Percentiles rank a stretch among this genome's conserved stretches.
Conservation (phyloP, 345 rosid genomes). For the Sonneratia caseolaris region DNA sequence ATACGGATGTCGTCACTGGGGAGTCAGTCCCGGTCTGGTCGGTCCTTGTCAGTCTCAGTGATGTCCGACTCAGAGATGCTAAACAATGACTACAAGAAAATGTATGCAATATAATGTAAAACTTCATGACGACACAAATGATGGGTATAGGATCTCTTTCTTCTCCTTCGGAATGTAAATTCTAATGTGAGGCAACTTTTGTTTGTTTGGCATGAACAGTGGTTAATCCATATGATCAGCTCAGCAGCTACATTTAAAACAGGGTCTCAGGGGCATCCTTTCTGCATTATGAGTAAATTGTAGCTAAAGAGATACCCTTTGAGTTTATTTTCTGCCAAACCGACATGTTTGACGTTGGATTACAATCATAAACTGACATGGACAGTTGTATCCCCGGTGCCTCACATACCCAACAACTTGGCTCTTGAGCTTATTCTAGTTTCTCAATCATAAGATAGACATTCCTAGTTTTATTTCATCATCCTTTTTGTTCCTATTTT, state of each 20-base stretch:
- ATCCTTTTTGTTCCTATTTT: too few species aligned
- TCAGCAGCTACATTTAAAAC: background rate
- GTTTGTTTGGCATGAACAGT: background rate
- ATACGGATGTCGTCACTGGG: slow-evolving; percentile 47
- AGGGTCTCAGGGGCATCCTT: background rate
- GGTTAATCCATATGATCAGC: background rate
- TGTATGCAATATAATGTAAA: slow-evolving; percentile 55
- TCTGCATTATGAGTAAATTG: background rate
- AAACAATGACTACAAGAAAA: slow-evolving; percentile 51
- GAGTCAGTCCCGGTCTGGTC: slow-evolving; percentile 57
- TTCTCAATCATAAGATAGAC: too few species aligned
- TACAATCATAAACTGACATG: too few species aligned
- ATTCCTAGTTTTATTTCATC: too few species aligned
- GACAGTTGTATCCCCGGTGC: too few species aligned
- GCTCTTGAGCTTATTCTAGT: too few species aligned
- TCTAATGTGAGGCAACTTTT: background rate
- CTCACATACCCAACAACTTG: too few species aligned
- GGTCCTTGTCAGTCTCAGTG: slow-evolving; percentile 44
- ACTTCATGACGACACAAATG: background rate
- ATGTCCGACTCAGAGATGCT: slow-evolving; percentile 60
- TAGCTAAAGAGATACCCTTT: background rate
- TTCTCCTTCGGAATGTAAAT: background rate
- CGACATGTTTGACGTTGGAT: background rate
- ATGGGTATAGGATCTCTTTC: background rate
- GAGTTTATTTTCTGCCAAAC: background rate